These are phyloP conservation scores for Debaryomyces udenii DNA, from an alignment of 1,139 yeast genomes.

Conservation along the genomic window DNA sequence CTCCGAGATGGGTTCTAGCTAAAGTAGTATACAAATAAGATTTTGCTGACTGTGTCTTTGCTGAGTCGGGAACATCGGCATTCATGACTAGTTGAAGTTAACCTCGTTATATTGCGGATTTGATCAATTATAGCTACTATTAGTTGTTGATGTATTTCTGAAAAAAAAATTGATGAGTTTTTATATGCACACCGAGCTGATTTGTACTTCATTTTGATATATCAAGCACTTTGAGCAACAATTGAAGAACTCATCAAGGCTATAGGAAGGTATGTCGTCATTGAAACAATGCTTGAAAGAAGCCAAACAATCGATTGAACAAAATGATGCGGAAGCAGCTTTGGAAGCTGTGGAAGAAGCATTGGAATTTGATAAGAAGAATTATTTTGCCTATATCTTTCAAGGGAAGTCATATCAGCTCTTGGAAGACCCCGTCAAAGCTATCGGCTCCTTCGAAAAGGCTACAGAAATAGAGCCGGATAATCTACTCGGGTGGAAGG, in stretches of 20 bases:
- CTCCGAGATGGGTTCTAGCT: constrained; percentile 62
- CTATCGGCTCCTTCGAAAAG: constrained; percentile 48
- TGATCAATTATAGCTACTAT: background rate
- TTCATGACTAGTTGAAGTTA: constrained; percentile 15
- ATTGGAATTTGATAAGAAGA: constrained; percentile 54
- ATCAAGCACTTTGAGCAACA: background rate
- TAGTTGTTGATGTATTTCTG: constrained; percentile 4
- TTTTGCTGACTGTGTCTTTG: constrained; percentile 61
- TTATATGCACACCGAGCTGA: constrained; percentile 4
- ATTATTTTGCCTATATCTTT: constrained; percentile 68
- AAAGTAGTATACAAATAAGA: constrained; percentile 59
- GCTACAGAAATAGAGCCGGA: constrained; percentile 62
- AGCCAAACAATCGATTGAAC: constrained; percentile 60
- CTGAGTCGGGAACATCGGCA: constrained; percentile 22
- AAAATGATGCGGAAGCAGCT: constrained; percentile 61
- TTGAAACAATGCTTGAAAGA: constrained; percentile 55
- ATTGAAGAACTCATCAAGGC: background rate
- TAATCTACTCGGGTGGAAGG: constrained; percentile 79
- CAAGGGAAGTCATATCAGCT: constrained; percentile 61
- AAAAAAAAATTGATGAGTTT: constrained; percentile 3
- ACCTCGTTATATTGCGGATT: background rate
- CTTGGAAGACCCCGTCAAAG: constrained; percentile 40
- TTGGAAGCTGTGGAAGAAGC: constrained; percentile 55
- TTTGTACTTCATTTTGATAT: background rate
- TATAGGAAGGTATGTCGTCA: constrained; percentile 20